Percentiles rank a stretch among this genome's conserved stretches.
Evolutionary conservation across 176 grass and related monocot genomes (phyloP).

Genomic region (Triticum monococcum): DNA sequence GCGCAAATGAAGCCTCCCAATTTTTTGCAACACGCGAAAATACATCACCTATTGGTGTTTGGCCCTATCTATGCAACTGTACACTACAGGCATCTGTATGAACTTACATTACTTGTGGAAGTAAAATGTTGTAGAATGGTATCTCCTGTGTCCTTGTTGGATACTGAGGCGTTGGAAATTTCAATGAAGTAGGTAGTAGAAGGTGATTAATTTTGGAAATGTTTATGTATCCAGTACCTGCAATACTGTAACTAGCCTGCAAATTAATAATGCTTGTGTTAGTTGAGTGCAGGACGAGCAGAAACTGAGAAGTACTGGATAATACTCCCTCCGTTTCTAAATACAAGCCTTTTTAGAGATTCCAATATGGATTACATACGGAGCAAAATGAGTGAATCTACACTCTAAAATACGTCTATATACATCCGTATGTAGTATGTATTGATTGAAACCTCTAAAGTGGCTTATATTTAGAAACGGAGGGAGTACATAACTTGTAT

Average conservation of each 20-base stretch:
- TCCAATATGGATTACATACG: no score
- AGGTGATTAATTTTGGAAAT: not conserved
- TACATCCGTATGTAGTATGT: no score
- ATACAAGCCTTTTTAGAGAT: no score
- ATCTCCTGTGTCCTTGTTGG: not conserved
- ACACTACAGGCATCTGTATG: not conserved
- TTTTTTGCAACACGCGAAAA: not conserved
- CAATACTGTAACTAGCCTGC: not conserved
- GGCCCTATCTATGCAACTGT: not conserved
- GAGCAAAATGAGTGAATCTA: no score
- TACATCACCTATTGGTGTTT: not conserved
- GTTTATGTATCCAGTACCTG: not conserved
- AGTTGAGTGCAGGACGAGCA: not conserved
- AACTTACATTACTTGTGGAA: not conserved
- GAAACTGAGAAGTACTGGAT: not conserved
- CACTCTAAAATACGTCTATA: no score
- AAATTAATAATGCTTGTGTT: not conserved
- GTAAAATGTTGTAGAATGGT: not conserved
- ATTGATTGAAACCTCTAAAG: no score
- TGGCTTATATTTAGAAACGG: no score
- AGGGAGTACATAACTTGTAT: not conserved
- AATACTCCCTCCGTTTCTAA: no score
- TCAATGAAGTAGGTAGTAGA: not conserved
- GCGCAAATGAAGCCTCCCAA: not conserved
- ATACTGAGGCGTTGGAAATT: not conserved